phyloP scores from a whole-genome alignment of 805 yeast species.

The Osmozyma mogii region DNA sequence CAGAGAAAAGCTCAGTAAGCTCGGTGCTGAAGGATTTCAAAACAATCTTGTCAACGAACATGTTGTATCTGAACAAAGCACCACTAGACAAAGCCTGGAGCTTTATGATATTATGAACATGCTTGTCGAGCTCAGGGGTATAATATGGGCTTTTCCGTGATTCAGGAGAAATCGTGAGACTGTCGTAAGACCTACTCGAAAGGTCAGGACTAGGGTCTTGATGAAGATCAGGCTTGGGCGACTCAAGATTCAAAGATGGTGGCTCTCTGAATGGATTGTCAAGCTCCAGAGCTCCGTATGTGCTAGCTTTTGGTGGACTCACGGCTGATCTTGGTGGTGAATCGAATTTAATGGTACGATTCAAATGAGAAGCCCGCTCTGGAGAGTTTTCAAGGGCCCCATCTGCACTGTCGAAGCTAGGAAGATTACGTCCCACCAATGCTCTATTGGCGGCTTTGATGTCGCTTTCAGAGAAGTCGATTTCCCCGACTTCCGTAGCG shows the following conservation, averaged over 20 bases:
- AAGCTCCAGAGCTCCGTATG: too few relatives aligned
- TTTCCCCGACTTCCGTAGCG: slow-evolving; percentile 51
- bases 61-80: slow-evolving; percentile 51
- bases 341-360: too few relatives aligned
- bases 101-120: slow-evolving; percentile 27
- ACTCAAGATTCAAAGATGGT: too few relatives aligned
- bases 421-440: slow-evolving; percentile 58
- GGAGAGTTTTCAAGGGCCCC: too few relatives aligned
- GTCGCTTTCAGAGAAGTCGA: slow-evolving; percentile 62
- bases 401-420: slow-evolving; percentile 56
- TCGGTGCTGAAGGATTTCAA: slow-evolving; percentile 49
- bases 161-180: not conserved
- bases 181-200: too few relatives aligned
- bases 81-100: slow-evolving; percentile 72
- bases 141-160: slow-evolving; percentile 6
- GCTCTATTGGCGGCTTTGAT: slow-evolving; percentile 63
- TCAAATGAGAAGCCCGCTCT: too few relatives aligned
- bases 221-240: too few relatives aligned
- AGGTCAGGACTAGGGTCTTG: too few relatives aligned
- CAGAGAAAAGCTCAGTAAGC: slow-evolving; percentile 40
- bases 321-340: too few relatives aligned
- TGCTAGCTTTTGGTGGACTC: too few relatives aligned
- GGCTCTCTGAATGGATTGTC: too few relatives aligned
- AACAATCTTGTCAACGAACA: slow-evolving; percentile 58
- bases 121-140: slow-evolving; percentile 7